Evolutionary conservation across 495 filamentous ascomycete species (phyloP).

Genomic region (Neurospora discreta): DNA sequence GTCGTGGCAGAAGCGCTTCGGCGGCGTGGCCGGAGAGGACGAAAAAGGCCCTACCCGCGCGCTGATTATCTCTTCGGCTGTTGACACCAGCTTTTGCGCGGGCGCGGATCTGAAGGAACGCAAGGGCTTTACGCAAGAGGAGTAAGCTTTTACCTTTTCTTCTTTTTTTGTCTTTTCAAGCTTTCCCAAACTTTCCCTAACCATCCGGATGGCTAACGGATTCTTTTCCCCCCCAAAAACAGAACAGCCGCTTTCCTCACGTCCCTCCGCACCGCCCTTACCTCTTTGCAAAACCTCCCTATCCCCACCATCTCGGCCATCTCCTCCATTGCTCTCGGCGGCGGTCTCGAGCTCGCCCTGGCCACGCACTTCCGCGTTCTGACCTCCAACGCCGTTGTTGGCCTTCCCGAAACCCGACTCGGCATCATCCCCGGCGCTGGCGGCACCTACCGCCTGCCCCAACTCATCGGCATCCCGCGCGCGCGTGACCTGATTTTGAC

Average conservation of each 20-base stretch:
- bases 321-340: conserved; percentile 71
- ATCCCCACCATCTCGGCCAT: conserved; percentile 86
- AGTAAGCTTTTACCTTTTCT: conserved; percentile 31
- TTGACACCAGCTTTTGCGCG: conserved; percentile 79
- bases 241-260: conserved; percentile 69
- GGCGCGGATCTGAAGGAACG: conserved; percentile 92
- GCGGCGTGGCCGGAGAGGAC: conserved; percentile 27
- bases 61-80: conserved; percentile 65
- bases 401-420: conserved; percentile 79
- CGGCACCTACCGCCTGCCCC: conserved; percentile 75
- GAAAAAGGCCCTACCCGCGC: conserved; percentile 54
- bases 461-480: conserved; percentile 58
- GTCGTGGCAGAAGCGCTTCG: conserved; percentile 25
- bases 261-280: conserved; percentile 61
- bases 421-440: conserved; percentile 93
- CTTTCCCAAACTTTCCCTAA: neutral
- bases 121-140: conserved; percentile 54
- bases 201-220: neutral
- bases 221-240: neutral
- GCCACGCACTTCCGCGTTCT: conserved; percentile 79
- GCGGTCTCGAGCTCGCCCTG: conserved; percentile 84
- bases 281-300: conserved; percentile 53
- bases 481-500: conserved; percentile 82
- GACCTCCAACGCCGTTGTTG: conserved; percentile 58
- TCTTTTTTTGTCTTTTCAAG: conserved; percentile 16